Percentiles rank a stretch among this genome's conserved stretches.
Evolutionary conservation across 2,329 filamentous ascomycete genomes (phyloP).

Genomic region (Aureobasidium leucospermi): DNA sequence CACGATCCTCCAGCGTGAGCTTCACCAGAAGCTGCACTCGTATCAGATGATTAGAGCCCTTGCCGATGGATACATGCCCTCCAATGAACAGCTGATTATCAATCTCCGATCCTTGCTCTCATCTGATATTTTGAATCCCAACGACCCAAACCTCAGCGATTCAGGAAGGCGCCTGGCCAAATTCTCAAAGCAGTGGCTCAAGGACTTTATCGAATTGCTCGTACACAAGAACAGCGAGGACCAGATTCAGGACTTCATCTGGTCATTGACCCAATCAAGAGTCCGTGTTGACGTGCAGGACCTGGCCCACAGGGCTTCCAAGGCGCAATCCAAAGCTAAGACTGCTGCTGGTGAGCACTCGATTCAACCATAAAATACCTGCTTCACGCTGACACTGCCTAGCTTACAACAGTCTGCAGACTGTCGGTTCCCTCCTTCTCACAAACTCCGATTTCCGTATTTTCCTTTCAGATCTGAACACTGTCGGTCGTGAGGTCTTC

Average conservation of each 20-base stretch:
- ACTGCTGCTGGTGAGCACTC: constrained; percentile 56
- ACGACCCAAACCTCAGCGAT: constrained; percentile 66
- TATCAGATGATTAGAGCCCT: constrained; percentile 87
- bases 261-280: constrained; percentile 70
- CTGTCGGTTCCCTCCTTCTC: constrained; percentile 74
- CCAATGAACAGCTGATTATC: constrained; percentile 72
- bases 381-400: constrained; percentile 19
- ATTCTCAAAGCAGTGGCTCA: constrained; percentile 65
- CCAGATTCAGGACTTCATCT: constrained; percentile 86
- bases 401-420: constrained; percentile 77
- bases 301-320: constrained; percentile 52
- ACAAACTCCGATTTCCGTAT: constrained; percentile 86
- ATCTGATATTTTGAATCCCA: constrained; percentile 69
- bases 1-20: constrained; percentile 65
- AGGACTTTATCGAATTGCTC: constrained; percentile 73
- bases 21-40: constrained; percentile 84
- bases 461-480: constrained; percentile 72
- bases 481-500: constrained; percentile 76
- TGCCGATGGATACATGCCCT: constrained; percentile 81
- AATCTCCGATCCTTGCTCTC: constrained; percentile 74
- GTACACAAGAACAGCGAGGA: constrained; percentile 75
- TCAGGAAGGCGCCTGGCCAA: constrained; percentile 68
- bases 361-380: neutral
- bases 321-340: constrained; percentile 61
- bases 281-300: constrained; percentile 61